A percentile compares a stretch with the other conserved stretches of the same genome.
These are phyloP conservation scores for Akebia trifoliata DNA, from an alignment of 164 flowering plant species.

Conservation along the genomic window DNA sequence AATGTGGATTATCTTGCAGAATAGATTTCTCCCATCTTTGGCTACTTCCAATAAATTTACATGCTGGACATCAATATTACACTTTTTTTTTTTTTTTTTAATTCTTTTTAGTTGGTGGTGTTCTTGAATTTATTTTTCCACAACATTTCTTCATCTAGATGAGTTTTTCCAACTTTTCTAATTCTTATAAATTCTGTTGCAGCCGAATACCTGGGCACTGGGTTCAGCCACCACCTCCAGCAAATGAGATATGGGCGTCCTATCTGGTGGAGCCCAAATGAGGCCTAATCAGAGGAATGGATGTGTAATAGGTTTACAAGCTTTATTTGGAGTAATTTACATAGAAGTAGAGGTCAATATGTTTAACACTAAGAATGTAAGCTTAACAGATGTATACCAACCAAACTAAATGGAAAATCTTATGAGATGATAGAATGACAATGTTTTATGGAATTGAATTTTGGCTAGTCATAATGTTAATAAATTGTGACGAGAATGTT, in stretches of 20 bases:
- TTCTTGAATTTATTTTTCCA: neutral
- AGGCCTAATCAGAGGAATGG: slow-evolving; percentile 5
- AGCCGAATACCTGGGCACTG: slow-evolving; percentile 96
- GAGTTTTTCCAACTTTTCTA: neutral
- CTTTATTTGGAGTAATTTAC: neutral
- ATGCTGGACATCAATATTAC: no score
- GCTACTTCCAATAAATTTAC: no score
- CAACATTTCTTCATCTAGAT: neutral
- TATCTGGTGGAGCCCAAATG: slow-evolving; percentile 47
- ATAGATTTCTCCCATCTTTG: no score
- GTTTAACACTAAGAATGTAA: neutral
- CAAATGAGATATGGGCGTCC: slow-evolving; percentile 86
- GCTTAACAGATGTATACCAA: neutral
- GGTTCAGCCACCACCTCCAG: slow-evolving; percentile 89
- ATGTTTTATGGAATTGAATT: no score
- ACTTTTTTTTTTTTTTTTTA: neutral
- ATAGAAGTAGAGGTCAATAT: neutral
- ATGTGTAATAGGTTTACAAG: neutral
- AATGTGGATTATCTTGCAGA: no score
- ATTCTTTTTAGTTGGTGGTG: neutral
- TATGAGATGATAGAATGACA: no score
- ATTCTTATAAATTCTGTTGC: slow-evolving; percentile 23
- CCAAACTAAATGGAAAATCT: neutral
- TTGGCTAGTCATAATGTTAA: no score
- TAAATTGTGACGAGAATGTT: no score